Conservation (phyloP, 257 asterid genomes). For the Solanum microdontum region DNA sequence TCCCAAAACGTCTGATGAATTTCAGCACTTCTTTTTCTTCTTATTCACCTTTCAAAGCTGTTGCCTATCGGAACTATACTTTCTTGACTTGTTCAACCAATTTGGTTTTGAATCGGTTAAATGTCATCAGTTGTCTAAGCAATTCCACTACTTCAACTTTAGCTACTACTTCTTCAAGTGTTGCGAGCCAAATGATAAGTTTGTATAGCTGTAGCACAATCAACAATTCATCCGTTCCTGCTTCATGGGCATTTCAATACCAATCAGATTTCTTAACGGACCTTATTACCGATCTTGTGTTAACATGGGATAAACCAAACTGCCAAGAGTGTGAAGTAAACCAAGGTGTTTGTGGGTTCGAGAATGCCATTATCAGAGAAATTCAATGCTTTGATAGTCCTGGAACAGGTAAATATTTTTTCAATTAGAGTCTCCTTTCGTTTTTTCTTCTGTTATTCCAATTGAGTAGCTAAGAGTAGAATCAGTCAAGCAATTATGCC, state of each 20-base stretch:
- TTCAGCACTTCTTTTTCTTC: slow-evolving; percentile 42
- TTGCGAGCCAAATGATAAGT: slow-evolving; percentile 24
- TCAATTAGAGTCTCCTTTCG: neutral
- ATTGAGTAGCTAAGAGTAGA: neutral
- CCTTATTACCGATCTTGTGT: slow-evolving; percentile 17
- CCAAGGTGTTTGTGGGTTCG: slow-evolving; percentile 20
- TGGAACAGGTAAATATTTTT: slow-evolving; percentile 14
- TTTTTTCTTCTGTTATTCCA: neutral
- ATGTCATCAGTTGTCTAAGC: slow-evolving; percentile 21
- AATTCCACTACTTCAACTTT: slow-evolving; percentile 14
- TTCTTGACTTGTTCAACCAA: slow-evolving; percentile 50
- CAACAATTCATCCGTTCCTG: slow-evolving; percentile 26
- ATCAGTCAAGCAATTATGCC: neutral
- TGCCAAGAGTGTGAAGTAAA: slow-evolving; percentile 29
- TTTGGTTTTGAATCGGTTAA: neutral
- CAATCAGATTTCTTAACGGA: slow-evolving; percentile 9
- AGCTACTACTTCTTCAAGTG: slow-evolving; percentile 32
- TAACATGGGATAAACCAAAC: slow-evolving; percentile 28
- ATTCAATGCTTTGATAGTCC: slow-evolving; percentile 10
- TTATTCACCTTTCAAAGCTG: slow-evolving; percentile 20
- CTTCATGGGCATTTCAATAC: slow-evolving; percentile 19
- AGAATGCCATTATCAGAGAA: neutral
- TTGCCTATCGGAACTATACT: slow-evolving; percentile 26
- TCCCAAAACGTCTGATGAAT: slow-evolving; percentile 31
- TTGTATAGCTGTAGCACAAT: slow-evolving; percentile 23